A percentile compares a stretch with the other conserved stretches of the same genome.
Conservation (phyloP, 192 early-diverging fungal species). For the Coemansia sp. region DNA sequence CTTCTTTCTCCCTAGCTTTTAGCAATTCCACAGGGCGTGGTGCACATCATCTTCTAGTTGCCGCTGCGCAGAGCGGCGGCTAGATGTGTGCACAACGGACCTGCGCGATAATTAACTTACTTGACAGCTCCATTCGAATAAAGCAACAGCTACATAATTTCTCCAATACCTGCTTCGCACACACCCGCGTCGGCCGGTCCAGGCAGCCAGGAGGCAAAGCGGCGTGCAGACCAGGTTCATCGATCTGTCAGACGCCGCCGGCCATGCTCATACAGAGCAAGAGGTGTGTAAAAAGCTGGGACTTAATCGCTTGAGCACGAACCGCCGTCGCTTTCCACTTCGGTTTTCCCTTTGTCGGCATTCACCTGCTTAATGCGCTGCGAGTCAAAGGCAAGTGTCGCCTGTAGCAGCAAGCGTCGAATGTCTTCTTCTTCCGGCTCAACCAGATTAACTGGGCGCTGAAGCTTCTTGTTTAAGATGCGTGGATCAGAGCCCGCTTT, state of each 20-base stretch:
- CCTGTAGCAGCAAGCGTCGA: constrained; percentile 31
- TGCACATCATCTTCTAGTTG: neutral
- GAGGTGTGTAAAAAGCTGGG: neutral
- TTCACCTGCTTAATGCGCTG: neutral
- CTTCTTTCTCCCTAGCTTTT: neutral
- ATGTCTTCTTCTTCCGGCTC: constrained; percentile 32
- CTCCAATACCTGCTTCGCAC: neutral
- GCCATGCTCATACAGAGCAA: neutral
- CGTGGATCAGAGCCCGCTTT: constrained; percentile 55
- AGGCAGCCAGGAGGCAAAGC: neutral
- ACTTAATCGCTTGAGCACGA: constrained; percentile 23
- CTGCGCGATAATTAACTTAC: neutral
- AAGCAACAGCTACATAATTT: constrained; percentile 2
- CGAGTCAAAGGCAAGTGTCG: constrained; percentile 19
- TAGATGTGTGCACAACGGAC: neutral
- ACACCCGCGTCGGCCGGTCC: neutral
- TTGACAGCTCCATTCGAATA: neutral
- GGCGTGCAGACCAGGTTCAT: neutral
- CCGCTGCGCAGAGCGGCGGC: constrained; percentile 25
- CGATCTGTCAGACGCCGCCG: too few species aligned
- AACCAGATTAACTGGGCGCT: constrained; percentile 31
- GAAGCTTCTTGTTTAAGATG: constrained; percentile 33
- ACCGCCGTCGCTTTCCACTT: constrained; percentile 9
- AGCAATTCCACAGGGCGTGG: neutral
- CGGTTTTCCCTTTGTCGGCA: neutral